A percentile compares a stretch with the other conserved stretches of the same genome.
These are phyloP conservation scores for Saturnispora kantuleensis DNA, from an alignment of 805 yeast genomes.

Conservation along the genomic window DNA sequence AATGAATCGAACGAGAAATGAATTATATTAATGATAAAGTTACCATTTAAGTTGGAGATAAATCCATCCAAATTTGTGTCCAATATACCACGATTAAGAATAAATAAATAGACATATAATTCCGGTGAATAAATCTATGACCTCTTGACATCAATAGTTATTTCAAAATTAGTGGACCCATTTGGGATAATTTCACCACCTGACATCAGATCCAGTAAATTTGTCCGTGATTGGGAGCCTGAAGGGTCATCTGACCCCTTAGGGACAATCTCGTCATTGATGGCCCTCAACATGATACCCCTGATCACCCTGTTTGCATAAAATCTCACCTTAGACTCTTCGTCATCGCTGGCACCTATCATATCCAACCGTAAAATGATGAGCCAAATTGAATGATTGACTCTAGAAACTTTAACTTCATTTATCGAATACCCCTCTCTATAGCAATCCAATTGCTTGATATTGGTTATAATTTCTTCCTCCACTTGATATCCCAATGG, in stretches of 20 bases:
- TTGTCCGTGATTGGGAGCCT: background rate
- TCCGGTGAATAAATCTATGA: conserved; percentile 4
- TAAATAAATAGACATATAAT: too few relatives aligned
- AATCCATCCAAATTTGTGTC: too few relatives aligned
- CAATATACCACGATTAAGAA: too few relatives aligned
- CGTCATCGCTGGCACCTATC: conserved; percentile 66
- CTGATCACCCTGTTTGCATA: conserved; percentile 37
- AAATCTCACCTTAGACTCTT: conserved; percentile 46
- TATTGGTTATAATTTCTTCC: conserved; percentile 32
- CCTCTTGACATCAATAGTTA: conserved; percentile 33
- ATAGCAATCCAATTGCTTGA: conserved; percentile 42
- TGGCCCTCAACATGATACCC: conserved; percentile 22
- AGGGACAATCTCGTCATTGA: conserved; percentile 8
- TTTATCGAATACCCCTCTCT: conserved; percentile 39
- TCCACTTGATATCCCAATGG: conserved; percentile 33
- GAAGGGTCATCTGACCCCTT: background rate
- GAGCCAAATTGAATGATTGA: conserved; percentile 50
- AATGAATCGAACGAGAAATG: too few relatives aligned
- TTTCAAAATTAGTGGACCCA: conserved; percentile 28
- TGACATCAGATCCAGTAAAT: conserved; percentile 19
- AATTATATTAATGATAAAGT: too few relatives aligned
- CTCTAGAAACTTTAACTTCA: conserved; percentile 46
- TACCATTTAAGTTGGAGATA: too few relatives aligned
- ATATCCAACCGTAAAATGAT: conserved; percentile 46
- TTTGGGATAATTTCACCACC: conserved; percentile 17